Base-by-base conservation (phyloP, 805 yeast genomes). In the Saccharomyces eubayanus region DNA sequence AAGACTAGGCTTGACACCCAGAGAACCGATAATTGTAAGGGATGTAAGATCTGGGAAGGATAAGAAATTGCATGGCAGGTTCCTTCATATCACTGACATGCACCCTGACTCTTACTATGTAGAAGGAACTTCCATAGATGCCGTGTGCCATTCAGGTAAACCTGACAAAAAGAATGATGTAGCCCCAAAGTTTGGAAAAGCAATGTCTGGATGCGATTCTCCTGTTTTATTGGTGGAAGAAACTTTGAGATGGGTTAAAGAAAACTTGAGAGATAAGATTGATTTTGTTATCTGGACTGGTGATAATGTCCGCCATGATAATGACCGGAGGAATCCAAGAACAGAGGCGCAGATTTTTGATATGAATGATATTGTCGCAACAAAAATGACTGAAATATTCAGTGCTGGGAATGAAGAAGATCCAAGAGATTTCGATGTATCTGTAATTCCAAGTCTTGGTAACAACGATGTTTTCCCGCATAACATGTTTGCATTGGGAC, bases 251-350 rank as follows among this genome's bases (percentile, higher is more conserved):
- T 89, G 95, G 94, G 72, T 89, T 1, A 68, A 75, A 21, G 73
- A 74, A 11, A 82, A 87, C 55, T 67, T 89, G 55, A 79, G 75
- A 56, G 94, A 87, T 67, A 82, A 88, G 59, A 83, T 89, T 49
- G 96, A 89, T 67, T 89, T 89, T 69, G 84, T 89, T 11, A 78
- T 89, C 12, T 89, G 96, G 96, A 88, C 96, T 0, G 96, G 96
- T 31, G 96, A 89, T 69, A 89, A 88, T 62, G 80, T 87, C 48
- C 76, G 96, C 53, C 96, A 88, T 67, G 96, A 88, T 67, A 86
- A 84, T 62, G 96, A 88, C 69, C 74, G 95, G 64, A 65, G 67
- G 21, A 71, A 72, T 62, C 96, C 96, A 2, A 78, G 96, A 72
- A 80, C 87, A 1, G 95, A 88, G 62, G 62, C 64, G 54, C 81